Percentiles rank a stretch among this genome's conserved stretches.
Evolutionary conservation across 768 basidiomycete species (phyloP).

Genomic region (Chiua virens): DNA sequence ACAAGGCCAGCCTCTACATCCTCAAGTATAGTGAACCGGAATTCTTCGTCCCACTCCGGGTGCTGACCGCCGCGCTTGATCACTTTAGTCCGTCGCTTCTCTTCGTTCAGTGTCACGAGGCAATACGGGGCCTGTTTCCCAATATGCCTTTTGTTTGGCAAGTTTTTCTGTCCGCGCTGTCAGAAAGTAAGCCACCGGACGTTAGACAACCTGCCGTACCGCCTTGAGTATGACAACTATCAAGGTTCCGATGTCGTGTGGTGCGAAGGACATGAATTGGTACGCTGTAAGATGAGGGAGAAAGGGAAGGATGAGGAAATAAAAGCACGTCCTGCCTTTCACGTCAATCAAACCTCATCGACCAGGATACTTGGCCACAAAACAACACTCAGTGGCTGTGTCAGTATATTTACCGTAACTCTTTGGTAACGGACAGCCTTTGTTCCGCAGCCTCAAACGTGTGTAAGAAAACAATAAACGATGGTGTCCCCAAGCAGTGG

Average conservation of each 20-base stretch:
- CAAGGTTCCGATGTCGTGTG: slow-evolving; percentile 87
- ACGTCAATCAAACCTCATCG: slow-evolving; percentile 17
- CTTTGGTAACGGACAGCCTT: not conserved
- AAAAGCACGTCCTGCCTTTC: slow-evolving; percentile 15
- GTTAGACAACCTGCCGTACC: slow-evolving; percentile 49
- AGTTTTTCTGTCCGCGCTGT: slow-evolving; percentile 61
- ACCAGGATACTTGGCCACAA: slow-evolving; percentile 3
- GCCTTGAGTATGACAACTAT: slow-evolving; percentile 93
- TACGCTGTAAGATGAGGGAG: not conserved
- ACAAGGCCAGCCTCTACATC: slow-evolving; percentile 59
- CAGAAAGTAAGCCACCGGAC: slow-evolving; percentile 9
- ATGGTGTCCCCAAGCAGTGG: no score
- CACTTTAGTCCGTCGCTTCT: slow-evolving; percentile 87
- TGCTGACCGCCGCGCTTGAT: slow-evolving; percentile 97
- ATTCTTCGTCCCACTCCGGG: slow-evolving; percentile 98
- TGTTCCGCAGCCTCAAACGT: not conserved
- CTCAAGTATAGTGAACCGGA: slow-evolving; percentile 88
- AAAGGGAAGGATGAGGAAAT: slow-evolving; percentile 4
- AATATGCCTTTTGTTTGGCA: slow-evolving; percentile 89
- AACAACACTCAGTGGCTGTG: slow-evolving; percentile 23
- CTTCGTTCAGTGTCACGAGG: slow-evolving; percentile 70
- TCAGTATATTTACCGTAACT: not conserved
- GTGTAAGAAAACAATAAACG: no score
- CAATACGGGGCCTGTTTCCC: slow-evolving; percentile 99
- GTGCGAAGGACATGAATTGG: slow-evolving; percentile 53